A percentile compares a stretch with the other conserved stretches of the same genome.
phyloP scores from a whole-genome alignment of 345 rosid species.

The Moringa oleifera region DNA sequence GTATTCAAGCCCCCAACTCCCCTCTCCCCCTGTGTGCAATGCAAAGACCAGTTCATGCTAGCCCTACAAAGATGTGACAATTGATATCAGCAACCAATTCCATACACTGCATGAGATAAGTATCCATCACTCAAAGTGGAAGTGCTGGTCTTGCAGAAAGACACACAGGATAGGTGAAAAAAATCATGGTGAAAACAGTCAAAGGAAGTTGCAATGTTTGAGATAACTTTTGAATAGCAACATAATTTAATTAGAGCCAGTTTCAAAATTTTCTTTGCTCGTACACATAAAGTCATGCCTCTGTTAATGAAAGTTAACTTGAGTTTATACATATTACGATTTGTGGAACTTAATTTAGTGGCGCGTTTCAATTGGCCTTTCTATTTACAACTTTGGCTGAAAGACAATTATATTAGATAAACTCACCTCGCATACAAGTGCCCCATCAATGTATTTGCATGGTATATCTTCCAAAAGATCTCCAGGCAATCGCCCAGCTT shows the following conservation, averaged over 20 bases:
- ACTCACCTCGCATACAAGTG: constrained; percentile 79
- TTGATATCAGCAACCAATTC: too few species aligned
- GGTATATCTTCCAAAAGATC: constrained; percentile 74
- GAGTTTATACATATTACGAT: neutral
- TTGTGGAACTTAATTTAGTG: neutral
- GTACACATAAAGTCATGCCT: neutral
- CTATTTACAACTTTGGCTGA: neutral
- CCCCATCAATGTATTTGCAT: constrained; percentile 70
- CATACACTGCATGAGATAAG: too few species aligned
- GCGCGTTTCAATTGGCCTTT: constrained; percentile 4
- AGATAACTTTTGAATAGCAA: neutral
- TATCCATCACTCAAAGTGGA: too few species aligned
- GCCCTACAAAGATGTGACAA: too few species aligned
- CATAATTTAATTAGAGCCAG: neutral
- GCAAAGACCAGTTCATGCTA: neutral
- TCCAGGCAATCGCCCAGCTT: constrained; percentile 82
- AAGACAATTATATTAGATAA: constrained; percentile 6
- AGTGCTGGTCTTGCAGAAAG: too few species aligned
- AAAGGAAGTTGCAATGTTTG: neutral
- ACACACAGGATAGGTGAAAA: too few species aligned
- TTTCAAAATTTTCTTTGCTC: neutral
- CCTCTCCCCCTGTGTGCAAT: too few species aligned
- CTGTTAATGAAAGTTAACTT: neutral
- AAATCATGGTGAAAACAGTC: neutral
- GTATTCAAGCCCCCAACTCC: too few species aligned